Percentiles rank a stretch among this genome's conserved stretches.
Evolutionary conservation across 495 filamentous ascomycete species (phyloP).

Genomic region (Talaromyces adpressus): DNA sequence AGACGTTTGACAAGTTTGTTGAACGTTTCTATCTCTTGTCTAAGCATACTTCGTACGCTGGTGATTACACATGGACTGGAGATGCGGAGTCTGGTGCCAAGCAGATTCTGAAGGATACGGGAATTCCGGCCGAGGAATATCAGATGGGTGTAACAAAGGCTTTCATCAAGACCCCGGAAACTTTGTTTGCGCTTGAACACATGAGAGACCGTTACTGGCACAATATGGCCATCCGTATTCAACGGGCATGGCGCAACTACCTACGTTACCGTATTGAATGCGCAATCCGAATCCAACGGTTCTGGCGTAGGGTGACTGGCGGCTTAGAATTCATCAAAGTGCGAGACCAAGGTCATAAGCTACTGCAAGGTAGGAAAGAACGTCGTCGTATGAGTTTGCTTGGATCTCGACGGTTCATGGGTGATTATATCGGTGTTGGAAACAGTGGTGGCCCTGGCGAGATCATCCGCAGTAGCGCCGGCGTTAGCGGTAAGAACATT

Average conservation of each 20-base stretch:
- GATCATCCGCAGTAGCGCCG: slow-evolving; percentile 65
- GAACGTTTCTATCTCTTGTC: slow-evolving; percentile 96
- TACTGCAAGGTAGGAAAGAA: slow-evolving; percentile 82
- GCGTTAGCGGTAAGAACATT: slow-evolving; percentile 40
- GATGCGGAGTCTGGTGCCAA: slow-evolving; percentile 80
- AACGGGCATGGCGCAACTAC: slow-evolving; percentile 95
- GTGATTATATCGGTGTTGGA: slow-evolving; percentile 87
- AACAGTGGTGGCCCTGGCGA: slow-evolving; percentile 76
- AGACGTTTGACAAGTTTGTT: slow-evolving; percentile 97
- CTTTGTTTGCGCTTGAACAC: slow-evolving; percentile 90
- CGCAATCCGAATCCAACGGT: slow-evolving; percentile 87
- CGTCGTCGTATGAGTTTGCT: slow-evolving; percentile 83
- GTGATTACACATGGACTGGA: slow-evolving; percentile 93
- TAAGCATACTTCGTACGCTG: slow-evolving; percentile 89
- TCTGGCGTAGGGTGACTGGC: slow-evolving; percentile 87
- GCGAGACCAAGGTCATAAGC: slow-evolving; percentile 80
- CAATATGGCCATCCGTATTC: slow-evolving; percentile 98
- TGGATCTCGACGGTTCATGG: slow-evolving; percentile 86
- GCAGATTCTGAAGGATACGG: slow-evolving; percentile 92
- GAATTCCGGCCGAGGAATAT: slow-evolving; percentile 90
- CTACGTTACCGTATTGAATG: slow-evolving; percentile 86
- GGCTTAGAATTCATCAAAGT: slow-evolving; percentile 82
- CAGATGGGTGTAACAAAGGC: slow-evolving; percentile 96
- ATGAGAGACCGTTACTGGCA: slow-evolving; percentile 99
- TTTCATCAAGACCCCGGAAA: slow-evolving; percentile 98